Percentiles rank a stretch among this genome's conserved stretches.
phyloP scores from a whole-genome alignment of 75 land plant species.

The Picea glauca region DNA sequence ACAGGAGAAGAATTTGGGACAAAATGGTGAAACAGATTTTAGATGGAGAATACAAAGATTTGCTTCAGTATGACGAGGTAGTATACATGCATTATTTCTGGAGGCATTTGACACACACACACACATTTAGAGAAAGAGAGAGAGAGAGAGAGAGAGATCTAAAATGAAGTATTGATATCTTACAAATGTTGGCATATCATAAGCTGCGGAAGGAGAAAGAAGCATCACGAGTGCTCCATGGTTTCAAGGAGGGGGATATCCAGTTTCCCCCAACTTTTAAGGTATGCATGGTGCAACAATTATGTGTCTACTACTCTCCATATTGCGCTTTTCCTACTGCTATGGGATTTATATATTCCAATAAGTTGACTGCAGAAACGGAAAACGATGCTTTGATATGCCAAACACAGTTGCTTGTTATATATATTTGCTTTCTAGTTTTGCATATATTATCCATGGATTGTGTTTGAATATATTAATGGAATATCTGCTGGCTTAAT shows the following conservation, averaged over 20 bases:
- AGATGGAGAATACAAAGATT: constrained; percentile 24
- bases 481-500: neutral
- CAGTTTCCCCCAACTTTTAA: constrained; percentile 49
- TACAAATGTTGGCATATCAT: constrained; percentile 6
- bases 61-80: constrained; percentile 44
- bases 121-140: neutral
- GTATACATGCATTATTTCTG: neutral
- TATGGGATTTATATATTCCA: neutral
- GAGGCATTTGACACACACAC: neutral
- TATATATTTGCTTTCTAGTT: neutral
- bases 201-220: constrained; percentile 36
- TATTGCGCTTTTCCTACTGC: neutral
- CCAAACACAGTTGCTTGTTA: neutral
- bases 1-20: constrained; percentile 23
- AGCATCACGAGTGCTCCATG: constrained; percentile 24
- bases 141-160: neutral
- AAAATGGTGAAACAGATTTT: constrained; percentile 33
- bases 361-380: neutral
- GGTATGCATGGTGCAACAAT: constrained; percentile 14
- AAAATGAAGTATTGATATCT: neutral
- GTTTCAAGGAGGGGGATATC: constrained; percentile 47
- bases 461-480: too few relatives aligned
- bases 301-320: neutral
- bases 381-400: neutral
- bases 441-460: neutral